phyloP scores from a whole-genome alignment of 2,329 filamentous ascomycete species.

The Trichoderma aggressivum region DNA sequence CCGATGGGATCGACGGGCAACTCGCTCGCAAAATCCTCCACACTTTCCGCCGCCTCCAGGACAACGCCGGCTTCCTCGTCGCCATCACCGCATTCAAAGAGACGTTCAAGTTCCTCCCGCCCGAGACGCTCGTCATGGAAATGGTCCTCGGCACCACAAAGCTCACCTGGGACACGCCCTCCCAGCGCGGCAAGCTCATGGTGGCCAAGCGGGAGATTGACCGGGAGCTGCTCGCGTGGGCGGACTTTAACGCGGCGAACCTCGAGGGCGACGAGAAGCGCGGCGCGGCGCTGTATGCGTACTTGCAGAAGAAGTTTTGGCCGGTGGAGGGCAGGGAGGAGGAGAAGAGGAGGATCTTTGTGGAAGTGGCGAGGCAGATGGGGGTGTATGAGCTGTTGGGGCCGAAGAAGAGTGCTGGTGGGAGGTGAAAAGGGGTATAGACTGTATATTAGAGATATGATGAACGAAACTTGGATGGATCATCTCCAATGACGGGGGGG shows the following conservation, averaged over 20 bases:
- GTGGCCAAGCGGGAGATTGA: constrained; percentile 44
- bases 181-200: constrained; percentile 41
- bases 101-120: constrained; percentile 42
- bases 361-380: constrained; percentile 41
- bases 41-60: constrained; percentile 46
- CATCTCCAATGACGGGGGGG: neutral
- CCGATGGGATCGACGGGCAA: constrained; percentile 43
- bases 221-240: constrained; percentile 32
- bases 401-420: constrained; percentile 12
- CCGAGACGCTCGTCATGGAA: constrained; percentile 47
- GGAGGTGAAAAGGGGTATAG: neutral
- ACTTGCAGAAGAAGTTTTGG: constrained; percentile 40
- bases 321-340: constrained; percentile 26
- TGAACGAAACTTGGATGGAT: neutral
- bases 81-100: constrained; percentile 44
- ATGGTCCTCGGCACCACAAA: constrained; percentile 44
- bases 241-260: constrained; percentile 31
- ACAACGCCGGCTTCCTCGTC: constrained; percentile 44
- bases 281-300: constrained; percentile 41
- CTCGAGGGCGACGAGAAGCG: constrained; percentile 34
- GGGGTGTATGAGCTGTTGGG: constrained; percentile 38
- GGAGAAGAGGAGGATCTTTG: constrained; percentile 28
- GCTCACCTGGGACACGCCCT: constrained; percentile 41
- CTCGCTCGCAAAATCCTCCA: constrained; percentile 50
- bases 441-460: constrained; percentile 17